These are phyloP conservation scores for Sphaerosporella brunnea DNA, from an alignment of 495 filamentous ascomycete species.

Conservation along the genomic window DNA sequence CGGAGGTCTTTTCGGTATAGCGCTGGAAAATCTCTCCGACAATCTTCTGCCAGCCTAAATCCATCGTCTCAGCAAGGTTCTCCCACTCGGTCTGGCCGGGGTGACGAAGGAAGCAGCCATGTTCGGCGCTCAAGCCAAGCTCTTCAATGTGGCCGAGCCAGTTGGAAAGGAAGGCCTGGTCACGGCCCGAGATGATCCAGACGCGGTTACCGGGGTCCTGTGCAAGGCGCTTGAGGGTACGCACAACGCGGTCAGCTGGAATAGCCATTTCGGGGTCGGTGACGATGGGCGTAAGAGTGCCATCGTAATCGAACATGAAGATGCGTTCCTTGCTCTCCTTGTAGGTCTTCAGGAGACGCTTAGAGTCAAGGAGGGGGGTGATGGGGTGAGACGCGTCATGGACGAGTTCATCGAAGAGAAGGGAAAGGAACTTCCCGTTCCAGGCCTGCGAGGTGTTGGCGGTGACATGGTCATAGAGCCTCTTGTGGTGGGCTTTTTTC, in stretches of 20 bases:
- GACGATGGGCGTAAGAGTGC: constrained; percentile 92
- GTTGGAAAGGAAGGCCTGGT: constrained; percentile 70
- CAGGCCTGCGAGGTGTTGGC: constrained; percentile 68
- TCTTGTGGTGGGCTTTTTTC: constrained; percentile 39
- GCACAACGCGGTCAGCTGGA: constrained; percentile 63
- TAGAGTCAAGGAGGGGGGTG: constrained; percentile 63
- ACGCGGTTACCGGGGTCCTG: constrained; percentile 65
- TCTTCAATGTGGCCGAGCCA: constrained; percentile 72
- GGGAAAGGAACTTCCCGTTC: constrained; percentile 57
- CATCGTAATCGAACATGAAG: constrained; percentile 98
- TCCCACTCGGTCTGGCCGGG: constrained; percentile 60
- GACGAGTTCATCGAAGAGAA: constrained; percentile 59
- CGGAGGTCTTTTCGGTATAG: constrained; percentile 68
- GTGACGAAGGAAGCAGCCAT: constrained; percentile 79
- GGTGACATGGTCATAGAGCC: constrained; percentile 65
- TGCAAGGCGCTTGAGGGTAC: constrained; percentile 59
- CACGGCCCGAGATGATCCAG: constrained; percentile 95
- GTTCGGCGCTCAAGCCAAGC: constrained; percentile 82
- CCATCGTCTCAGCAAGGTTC: constrained; percentile 59
- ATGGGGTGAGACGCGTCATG: constrained; percentile 53
- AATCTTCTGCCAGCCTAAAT: constrained; percentile 79
- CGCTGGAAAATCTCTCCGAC: constrained; percentile 64
- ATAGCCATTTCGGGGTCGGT: constrained; percentile 72
- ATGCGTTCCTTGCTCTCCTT: constrained; percentile 51
- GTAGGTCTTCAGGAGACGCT: constrained; percentile 51